Conservation (phyloP, 305 asterid genomes). For the Fraxinus greggii region DNA sequence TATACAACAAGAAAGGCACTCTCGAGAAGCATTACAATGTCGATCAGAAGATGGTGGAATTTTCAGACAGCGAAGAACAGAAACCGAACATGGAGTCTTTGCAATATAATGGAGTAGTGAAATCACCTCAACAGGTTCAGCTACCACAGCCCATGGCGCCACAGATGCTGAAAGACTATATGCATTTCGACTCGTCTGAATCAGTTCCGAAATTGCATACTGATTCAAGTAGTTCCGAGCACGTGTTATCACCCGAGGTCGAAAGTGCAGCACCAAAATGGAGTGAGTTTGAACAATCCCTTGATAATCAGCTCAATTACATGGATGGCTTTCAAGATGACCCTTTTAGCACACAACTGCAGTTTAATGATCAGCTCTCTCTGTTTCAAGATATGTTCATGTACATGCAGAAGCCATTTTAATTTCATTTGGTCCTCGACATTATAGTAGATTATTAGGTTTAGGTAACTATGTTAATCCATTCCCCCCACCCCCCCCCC, state of each 20-base stretch:
- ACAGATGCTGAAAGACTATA: slow-evolving; percentile 25
- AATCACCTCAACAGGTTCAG: slow-evolving; percentile 8
- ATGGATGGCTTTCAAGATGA: slow-evolving; percentile 35
- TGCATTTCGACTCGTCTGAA: slow-evolving; percentile 43
- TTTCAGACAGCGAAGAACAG: slow-evolving; percentile 50
- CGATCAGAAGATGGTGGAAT: slow-evolving; percentile 37
- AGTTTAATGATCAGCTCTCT: slow-evolving; percentile 30
- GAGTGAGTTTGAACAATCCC: slow-evolving; percentile 6
- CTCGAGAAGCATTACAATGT: slow-evolving; percentile 47
- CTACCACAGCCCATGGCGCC: slow-evolving; percentile 10
- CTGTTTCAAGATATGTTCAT: slow-evolving; percentile 46
- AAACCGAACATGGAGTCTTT: slow-evolving; percentile 36
- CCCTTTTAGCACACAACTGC: slow-evolving; percentile 40
- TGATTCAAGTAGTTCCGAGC: slow-evolving; percentile 68
- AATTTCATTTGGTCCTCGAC: slow-evolving; percentile 1
- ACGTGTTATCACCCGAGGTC: slow-evolving; percentile 51
- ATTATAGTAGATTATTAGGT: not conserved
- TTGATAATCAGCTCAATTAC: slow-evolving; percentile 22
- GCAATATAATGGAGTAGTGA: not conserved
- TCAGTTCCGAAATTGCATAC: slow-evolving; percentile 53
- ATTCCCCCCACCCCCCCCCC: not conserved
- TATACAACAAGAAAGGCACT: slow-evolving; percentile 72
- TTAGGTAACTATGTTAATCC: slow-evolving; percentile 16
- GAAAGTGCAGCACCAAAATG: slow-evolving; percentile 22
- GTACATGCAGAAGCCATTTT: slow-evolving; percentile 56